Evolutionary conservation across 2,329 filamentous ascomycete genomes (phyloP).

Genomic region (Pestalotiopsis fici): DNA sequence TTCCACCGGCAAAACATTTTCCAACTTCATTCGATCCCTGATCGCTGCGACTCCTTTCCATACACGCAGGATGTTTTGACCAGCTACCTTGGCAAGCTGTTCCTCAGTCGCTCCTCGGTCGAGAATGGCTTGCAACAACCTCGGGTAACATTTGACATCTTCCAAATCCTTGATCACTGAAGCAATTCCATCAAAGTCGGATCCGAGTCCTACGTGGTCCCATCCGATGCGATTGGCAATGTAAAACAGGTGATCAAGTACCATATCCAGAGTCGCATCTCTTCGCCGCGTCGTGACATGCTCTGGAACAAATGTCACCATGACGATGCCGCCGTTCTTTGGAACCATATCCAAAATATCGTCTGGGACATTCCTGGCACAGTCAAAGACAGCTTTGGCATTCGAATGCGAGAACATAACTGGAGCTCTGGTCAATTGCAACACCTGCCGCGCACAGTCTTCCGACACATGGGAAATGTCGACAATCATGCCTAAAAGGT

Average conservation of each 20-base stretch:
- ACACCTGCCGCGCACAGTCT: conserved; percentile 21
- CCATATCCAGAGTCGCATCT: conserved; percentile 27
- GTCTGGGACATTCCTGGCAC: conserved; percentile 40
- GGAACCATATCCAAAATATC: conserved; percentile 34
- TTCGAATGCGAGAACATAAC: conserved; percentile 34
- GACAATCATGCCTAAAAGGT: conserved; percentile 23
- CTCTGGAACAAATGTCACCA: conserved; percentile 36
- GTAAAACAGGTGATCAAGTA: conserved; percentile 33
- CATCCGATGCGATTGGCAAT: conserved; percentile 30
- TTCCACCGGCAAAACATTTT: conserved; percentile 32
- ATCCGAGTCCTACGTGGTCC: conserved; percentile 38
- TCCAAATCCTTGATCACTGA: conserved; percentile 24
- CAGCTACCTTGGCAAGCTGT: conserved; percentile 34
- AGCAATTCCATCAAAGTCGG: conserved; percentile 36
- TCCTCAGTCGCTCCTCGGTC: conserved; percentile 38
- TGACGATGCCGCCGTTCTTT: conserved; percentile 38
- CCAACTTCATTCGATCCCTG: conserved; percentile 28
- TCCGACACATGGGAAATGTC: conserved; percentile 32
- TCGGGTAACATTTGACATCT: conserved; percentile 20
- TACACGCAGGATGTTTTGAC: conserved; percentile 37
- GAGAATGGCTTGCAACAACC: conserved; percentile 30
- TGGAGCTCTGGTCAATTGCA: conserved; percentile 25
- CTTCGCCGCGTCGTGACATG: conserved; percentile 15
- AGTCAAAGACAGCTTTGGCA: conserved; percentile 20
- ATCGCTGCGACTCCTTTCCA: conserved; percentile 26